Evolutionary conservation across 2,329 filamentous ascomycete genomes (phyloP).

Genomic region (Neonectria magnoliae): DNA sequence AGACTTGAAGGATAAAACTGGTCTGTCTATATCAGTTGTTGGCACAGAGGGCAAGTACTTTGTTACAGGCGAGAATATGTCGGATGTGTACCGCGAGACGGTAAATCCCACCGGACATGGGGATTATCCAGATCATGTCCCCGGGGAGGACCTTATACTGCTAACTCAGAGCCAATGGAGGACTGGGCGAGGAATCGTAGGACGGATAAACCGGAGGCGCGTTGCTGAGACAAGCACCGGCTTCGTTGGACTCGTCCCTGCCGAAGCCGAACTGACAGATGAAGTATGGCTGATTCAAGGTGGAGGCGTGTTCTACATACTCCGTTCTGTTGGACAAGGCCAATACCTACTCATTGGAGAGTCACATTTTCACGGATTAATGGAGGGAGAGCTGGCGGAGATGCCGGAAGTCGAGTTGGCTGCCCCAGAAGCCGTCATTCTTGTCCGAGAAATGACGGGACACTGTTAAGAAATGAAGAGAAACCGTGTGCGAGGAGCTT

Average conservation of each 20-base stretch:
- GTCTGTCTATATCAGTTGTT: background rate
- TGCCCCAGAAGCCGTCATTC: background rate
- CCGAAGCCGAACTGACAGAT: constrained; percentile 1
- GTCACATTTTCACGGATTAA: background rate
- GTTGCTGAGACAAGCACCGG: background rate
- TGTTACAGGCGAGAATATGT: constrained; percentile 6
- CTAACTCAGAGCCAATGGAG: constrained; percentile 4
- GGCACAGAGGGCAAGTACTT: background rate
- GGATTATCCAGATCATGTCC: background rate
- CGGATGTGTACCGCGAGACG: background rate
- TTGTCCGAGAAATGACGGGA: background rate
- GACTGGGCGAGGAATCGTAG: background rate
- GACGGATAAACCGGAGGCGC: constrained; percentile 1
- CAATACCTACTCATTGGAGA: constrained; percentile 1
- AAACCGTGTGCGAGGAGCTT: background rate
- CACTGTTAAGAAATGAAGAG: background rate
- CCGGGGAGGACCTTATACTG: background rate
- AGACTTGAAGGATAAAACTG: constrained; percentile 3
- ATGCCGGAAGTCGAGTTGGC: background rate
- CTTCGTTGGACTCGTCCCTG: background rate
- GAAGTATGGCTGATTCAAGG: constrained; percentile 1
- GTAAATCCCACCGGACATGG: background rate
- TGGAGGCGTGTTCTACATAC: constrained; percentile 3
- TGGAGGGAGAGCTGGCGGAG: background rate
- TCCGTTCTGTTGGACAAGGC: background rate